Percentiles rank a stretch among this genome's conserved stretches.
phyloP scores from a whole-genome alignment of 805 yeast species.

The Wickerhamomyces ciferrii region DNA sequence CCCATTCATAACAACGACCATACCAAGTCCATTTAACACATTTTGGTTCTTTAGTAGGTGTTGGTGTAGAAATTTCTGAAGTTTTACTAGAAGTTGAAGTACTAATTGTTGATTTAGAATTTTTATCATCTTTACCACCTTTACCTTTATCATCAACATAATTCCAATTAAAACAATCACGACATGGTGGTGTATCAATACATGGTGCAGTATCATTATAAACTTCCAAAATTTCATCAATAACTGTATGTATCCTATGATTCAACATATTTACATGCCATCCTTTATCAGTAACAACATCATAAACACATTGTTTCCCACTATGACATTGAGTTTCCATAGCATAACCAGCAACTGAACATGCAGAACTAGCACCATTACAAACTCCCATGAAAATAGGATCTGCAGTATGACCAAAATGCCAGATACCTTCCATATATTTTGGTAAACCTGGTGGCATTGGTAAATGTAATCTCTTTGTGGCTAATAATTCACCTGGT shows the following conservation, averaged over 20 bases:
- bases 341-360: slow-evolving; percentile 92
- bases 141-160: slow-evolving; percentile 43
- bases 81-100: neutral
- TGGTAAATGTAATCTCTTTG: slow-evolving; percentile 82
- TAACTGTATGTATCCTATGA: slow-evolving; percentile 87
- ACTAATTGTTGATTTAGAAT: neutral
- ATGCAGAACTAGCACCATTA: slow-evolving; percentile 85
- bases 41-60: slow-evolving; percentile 18
- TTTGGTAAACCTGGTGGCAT: slow-evolving; percentile 85
- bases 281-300: slow-evolving; percentile 82
- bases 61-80: slow-evolving; percentile 1
- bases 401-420: slow-evolving; percentile 94
- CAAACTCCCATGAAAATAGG: slow-evolving; percentile 97
- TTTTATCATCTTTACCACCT: slow-evolving; percentile 1
- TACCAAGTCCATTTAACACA: slow-evolving; percentile 39
- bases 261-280: slow-evolving; percentile 87
- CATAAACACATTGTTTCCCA: slow-evolving; percentile 83
- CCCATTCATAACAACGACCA: slow-evolving; percentile 49
- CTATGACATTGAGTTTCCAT: slow-evolving; percentile 96
- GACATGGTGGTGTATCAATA: slow-evolving; percentile 71
- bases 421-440: slow-evolving; percentile 83
- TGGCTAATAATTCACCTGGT: slow-evolving; percentile 86
- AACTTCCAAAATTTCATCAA: slow-evolving; percentile 66
- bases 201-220: slow-evolving; percentile 81
- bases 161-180: slow-evolving; percentile 89